A percentile compares a stretch with the other conserved stretches of the same genome.
Evolutionary conservation across 805 yeast genomes (phyloP).

Genomic region (Ogataea philodendri): DNA sequence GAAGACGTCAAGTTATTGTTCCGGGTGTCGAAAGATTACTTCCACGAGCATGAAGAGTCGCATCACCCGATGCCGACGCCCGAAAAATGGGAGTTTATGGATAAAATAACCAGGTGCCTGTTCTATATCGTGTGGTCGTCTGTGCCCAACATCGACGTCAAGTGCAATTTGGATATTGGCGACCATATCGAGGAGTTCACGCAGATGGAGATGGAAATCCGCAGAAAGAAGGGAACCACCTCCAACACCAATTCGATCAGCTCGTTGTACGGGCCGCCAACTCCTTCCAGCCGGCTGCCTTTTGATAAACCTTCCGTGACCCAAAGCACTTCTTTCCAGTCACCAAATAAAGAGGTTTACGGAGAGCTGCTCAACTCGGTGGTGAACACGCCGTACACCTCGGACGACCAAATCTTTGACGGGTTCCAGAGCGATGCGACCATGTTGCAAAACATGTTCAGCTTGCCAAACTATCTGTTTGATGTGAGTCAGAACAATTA

Average conservation of each 20-base stretch:
- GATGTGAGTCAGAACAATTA: conserved; percentile 20
- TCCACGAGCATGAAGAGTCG: conserved; percentile 14
- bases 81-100: conserved; percentile 20
- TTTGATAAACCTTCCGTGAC: no score
- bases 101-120: conserved; percentile 21
- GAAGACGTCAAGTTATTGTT: conserved; percentile 29
- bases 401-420: conserved; percentile 14
- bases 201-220: conserved; percentile 4
- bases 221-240: not conserved
- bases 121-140: conserved; percentile 23
- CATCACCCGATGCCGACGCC: not conserved
- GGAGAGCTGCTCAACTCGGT: no score
- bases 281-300: not conserved
- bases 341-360: no score
- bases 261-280: not conserved
- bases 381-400: conserved; percentile 13
- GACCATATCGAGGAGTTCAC: conserved; percentile 21
- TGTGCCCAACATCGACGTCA: conserved; percentile 17
- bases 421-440: conserved; percentile 18
- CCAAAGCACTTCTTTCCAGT: no score
- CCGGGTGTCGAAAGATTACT: conserved; percentile 17
- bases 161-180: conserved; percentile 20
- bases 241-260: not conserved
- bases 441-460: conserved; percentile 31
- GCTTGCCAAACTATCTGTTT: conserved; percentile 31